A percentile compares a stretch with the other conserved stretches of the same genome.
phyloP scores from a whole-genome alignment of 768 basidiomycete genomes.

The Rhodotorula toruloides region DNA sequence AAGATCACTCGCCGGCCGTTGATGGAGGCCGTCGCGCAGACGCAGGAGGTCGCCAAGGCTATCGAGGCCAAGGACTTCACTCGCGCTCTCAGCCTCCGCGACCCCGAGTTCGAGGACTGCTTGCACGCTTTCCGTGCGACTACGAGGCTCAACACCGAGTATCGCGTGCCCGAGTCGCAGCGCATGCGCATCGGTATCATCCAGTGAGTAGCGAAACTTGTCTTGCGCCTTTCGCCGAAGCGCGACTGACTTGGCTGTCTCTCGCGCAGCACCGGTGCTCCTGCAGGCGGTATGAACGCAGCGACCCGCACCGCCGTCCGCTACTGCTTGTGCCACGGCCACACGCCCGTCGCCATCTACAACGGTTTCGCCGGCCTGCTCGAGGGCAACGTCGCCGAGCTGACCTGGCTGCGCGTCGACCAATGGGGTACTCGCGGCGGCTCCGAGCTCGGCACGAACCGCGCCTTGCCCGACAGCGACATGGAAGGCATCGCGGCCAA shows the following conservation, averaged over 20 bases:
- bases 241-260: not conserved
- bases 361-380: slow-evolving; percentile 95
- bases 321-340: slow-evolving; percentile 78
- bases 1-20: slow-evolving; percentile 87
- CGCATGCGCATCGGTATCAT: slow-evolving; percentile 51
- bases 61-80: slow-evolving; percentile 77
- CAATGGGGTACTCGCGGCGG: slow-evolving; percentile 94
- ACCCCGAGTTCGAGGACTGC: slow-evolving; percentile 83
- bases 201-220: slow-evolving; percentile 42
- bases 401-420: slow-evolving; percentile 95
- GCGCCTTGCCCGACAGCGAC: slow-evolving; percentile 75
- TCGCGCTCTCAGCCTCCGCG: slow-evolving; percentile 79
- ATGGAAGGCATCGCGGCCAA: slow-evolving; percentile 82
- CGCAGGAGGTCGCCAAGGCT: slow-evolving; percentile 74
- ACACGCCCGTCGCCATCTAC: slow-evolving; percentile 83
- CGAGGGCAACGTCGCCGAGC: slow-evolving; percentile 75
- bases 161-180: slow-evolving; percentile 54
- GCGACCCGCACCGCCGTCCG: slow-evolving; percentile 91
- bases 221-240: not conserved
- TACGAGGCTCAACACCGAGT: slow-evolving; percentile 58
- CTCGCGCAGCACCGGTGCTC: slow-evolving; percentile 73
- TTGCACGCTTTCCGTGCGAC: slow-evolving; percentile 77
- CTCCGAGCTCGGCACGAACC: slow-evolving; percentile 95
- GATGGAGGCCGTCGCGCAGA: slow-evolving; percentile 89
- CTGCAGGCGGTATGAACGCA: slow-evolving; percentile 98